Percentiles rank a stretch among this genome's conserved stretches.
phyloP scores from a whole-genome alignment of 768 basidiomycete genomes.

The Lyophyllum decastes region DNA sequence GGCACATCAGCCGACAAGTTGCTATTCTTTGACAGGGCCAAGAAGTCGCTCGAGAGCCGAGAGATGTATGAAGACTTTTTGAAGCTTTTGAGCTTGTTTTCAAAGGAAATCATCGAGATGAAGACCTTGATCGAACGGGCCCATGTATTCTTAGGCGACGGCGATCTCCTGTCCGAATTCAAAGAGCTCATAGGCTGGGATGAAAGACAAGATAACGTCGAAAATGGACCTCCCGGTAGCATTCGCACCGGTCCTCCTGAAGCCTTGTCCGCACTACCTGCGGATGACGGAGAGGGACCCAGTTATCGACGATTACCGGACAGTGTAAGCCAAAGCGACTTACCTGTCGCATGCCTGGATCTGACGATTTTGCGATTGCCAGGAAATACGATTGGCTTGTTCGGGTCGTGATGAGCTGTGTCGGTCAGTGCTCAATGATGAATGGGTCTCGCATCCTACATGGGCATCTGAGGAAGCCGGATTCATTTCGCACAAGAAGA shows the following conservation, averaged over 20 bases:
- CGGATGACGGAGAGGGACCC: conserved; percentile 86
- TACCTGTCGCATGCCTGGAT: neutral
- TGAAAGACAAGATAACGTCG: conserved; percentile 56
- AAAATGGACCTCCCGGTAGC: conserved; percentile 77
- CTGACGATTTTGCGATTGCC: conserved; percentile 13
- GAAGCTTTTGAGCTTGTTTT: conserved; percentile 88
- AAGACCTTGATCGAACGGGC: conserved; percentile 80
- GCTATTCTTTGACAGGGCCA: conserved; percentile 93
- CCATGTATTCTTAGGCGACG: conserved; percentile 80
- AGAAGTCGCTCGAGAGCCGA: conserved; percentile 71
- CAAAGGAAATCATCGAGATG: conserved; percentile 88
- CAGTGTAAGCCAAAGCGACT: conserved; percentile 59
- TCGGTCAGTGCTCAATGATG: conserved; percentile 94
- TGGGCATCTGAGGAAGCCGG: conserved; percentile 97
- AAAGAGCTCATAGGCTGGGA: conserved; percentile 85
- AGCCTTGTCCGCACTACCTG: conserved; percentile 73
- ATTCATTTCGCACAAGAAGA: conserved; percentile 95
- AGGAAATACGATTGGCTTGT: conserved; percentile 91
- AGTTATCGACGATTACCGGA: conserved; percentile 91
- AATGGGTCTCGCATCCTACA: conserved; percentile 98
- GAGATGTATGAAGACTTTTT: conserved; percentile 92
- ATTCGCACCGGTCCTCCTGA: conserved; percentile 77
- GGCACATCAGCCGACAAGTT: conserved; percentile 69
- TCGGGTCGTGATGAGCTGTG: conserved; percentile 94
- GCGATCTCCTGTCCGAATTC: conserved; percentile 80